Conservation (phyloP, 2,329 filamentous ascomycete species). For the Amauroascus verrucosus region DNA sequence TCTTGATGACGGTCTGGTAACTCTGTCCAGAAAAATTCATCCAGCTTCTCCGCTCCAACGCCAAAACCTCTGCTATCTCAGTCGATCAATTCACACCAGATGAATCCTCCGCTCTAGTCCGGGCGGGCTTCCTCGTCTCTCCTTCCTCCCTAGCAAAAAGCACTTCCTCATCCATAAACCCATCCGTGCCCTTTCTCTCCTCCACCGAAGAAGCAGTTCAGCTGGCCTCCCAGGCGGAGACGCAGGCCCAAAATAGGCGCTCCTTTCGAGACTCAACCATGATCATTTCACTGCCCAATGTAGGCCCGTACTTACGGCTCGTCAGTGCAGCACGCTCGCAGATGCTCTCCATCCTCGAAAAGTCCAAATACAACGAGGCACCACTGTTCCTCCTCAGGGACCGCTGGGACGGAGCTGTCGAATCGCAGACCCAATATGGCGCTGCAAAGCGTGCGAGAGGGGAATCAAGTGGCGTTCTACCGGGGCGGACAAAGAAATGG, state of each 20-base stretch:
- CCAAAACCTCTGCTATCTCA: conserved; percentile 39
- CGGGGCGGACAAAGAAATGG: conserved; percentile 55
- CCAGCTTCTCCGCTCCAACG: conserved; percentile 37
- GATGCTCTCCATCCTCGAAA: conserved; percentile 43
- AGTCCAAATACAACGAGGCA: conserved; percentile 44
- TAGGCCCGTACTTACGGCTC: conserved; percentile 50
- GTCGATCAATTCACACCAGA: conserved; percentile 36
- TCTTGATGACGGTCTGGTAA: neutral
- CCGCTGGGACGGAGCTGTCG: conserved; percentile 54
- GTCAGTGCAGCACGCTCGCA: conserved; percentile 46
- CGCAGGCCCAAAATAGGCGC: neutral
- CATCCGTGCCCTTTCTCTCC: neutral
- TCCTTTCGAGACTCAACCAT: conserved; percentile 26
- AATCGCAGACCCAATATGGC: conserved; percentile 35
- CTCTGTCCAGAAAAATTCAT: conserved; percentile 40
- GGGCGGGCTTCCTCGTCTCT: conserved; percentile 47
- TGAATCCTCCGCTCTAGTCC: conserved; percentile 42
- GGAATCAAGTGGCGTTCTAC: conserved; percentile 46
- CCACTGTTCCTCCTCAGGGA: conserved; percentile 47
- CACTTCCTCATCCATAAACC: conserved; percentile 17
- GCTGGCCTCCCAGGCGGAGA: neutral
- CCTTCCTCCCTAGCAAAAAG: conserved; percentile 33
- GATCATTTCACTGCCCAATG: conserved; percentile 50
- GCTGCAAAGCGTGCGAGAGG: conserved; percentile 46
- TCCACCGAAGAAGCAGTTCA: neutral